Base-by-base conservation (phyloP, 2,329 filamentous ascomycete genomes). In the Aulographum hederae region DNA sequence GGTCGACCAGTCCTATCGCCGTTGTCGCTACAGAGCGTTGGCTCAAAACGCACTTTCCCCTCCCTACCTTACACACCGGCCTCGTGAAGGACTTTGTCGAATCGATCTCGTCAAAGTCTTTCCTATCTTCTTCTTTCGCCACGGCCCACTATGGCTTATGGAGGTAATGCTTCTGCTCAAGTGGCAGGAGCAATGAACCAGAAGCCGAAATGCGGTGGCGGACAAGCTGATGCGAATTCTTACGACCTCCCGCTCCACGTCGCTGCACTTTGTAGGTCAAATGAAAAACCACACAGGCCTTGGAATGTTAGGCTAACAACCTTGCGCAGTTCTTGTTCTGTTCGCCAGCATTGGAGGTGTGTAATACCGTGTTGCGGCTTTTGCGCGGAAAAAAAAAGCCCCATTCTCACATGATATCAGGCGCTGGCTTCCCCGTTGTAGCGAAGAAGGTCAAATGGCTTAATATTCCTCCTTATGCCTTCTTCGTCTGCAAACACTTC, bases 401-500 rank as follows among this genome's bases (percentile, higher is more conserved):
- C 10, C 10, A 30, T 12, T 18, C 26, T 15, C 17, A 13, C 28
- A 17, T 25, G 10, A 16, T 19, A 20, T 19, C 31, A 8, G 35
- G 35, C 25, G 44, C 42, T 38, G 52, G 50, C 14, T 55, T 55
- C 33, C 52, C 52, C 16, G 51, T 55, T 6, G 43, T 54, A 10
- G 52, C 52, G 3, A 55, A 54, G 42, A 71, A 69, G 47, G 51
- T 72, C 41, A 62, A 62, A 33, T 67, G 64, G 61, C 51, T 73
- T 43, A 69, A 65, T 48, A 63, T 71, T 6, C 65, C 67, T 0
- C 53, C 62, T 2, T 62, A 58, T 39, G 45, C 68, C 19, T 71
- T 73, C 48, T 73, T 73, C 45, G 63, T 67, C 34, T 71, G 66
- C 51, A 73, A 73, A 41, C 68, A 73, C 42, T 54, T 54, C 32